Conservation (phyloP, 2,329 filamentous ascomycete genomes). For the Ophiocordyceps robertsii region DNA sequence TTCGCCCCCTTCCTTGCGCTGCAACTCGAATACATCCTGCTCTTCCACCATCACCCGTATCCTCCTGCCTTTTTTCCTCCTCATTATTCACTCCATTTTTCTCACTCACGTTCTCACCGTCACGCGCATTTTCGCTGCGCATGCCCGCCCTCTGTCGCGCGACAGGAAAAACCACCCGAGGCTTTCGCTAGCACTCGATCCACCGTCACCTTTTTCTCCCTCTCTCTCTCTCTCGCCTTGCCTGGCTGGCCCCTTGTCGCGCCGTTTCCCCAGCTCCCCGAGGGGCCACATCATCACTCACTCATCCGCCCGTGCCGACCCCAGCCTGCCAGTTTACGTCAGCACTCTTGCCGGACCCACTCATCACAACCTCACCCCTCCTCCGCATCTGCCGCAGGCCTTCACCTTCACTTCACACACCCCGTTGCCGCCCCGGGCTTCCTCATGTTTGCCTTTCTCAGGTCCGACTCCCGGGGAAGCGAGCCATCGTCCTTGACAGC, state of each 20-base stretch:
- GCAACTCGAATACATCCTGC: slow-evolving; percentile 6
- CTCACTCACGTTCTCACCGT: slow-evolving; percentile 6
- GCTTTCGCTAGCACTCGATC: slow-evolving; percentile 36
- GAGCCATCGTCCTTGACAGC: slow-evolving; percentile 31
- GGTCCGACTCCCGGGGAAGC: slow-evolving; percentile 42
- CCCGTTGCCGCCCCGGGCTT: slow-evolving; percentile 15
- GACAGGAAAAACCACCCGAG: slow-evolving; percentile 15
- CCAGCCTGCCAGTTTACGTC: slow-evolving; percentile 16
- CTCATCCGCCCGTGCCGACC: slow-evolving; percentile 9
- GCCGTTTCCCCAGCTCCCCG: slow-evolving; percentile 1
- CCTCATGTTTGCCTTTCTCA: slow-evolving; percentile 51
- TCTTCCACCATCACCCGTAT: slow-evolving; percentile 6
- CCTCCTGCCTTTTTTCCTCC: slow-evolving; percentile 12
- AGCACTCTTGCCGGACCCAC: slow-evolving; percentile 9
- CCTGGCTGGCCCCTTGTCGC: slow-evolving; percentile 2
- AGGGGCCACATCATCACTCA: slow-evolving; percentile 19
- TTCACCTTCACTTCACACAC: slow-evolving; percentile 1
- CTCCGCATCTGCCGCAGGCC: slow-evolving; percentile 3
- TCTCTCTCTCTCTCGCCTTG: slow-evolving; percentile 1
- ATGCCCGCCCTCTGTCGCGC: too few species aligned
- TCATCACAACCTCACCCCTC: neutral
- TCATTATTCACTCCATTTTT: slow-evolving; percentile 3
- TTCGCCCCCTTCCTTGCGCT: slow-evolving; percentile 13
- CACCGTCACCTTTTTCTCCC: slow-evolving; percentile 7
- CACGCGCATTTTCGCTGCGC: slow-evolving; percentile 6